Evolutionary conservation across 257 asterid genomes (phyloP).

Genomic region (Penstemon eatonii): DNA sequence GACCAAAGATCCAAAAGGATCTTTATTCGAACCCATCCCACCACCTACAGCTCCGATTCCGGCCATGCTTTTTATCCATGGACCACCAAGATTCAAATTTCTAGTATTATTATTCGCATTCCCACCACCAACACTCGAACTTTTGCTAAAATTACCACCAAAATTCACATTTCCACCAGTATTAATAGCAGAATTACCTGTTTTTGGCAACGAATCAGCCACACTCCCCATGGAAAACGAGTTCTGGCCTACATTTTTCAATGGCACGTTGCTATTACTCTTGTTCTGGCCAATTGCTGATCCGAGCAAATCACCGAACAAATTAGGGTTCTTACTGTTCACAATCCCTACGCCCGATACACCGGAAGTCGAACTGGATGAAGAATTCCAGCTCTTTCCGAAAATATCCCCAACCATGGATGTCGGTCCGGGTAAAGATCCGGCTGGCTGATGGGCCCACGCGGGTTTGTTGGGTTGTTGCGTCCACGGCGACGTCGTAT

Average conservation of each 20-base stretch:
- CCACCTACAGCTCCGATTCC: constrained; percentile 50
- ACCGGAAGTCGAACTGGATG: constrained; percentile 40
- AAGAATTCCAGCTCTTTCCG: constrained; percentile 86
- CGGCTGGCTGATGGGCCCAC: constrained; percentile 85
- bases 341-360: constrained; percentile 46
- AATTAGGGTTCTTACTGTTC: constrained; percentile 70
- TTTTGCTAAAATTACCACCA: constrained; percentile 27
- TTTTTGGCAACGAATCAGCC: constrained; percentile 73
- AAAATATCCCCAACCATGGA: constrained; percentile 92
- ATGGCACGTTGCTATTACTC: constrained; percentile 56
- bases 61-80: constrained; percentile 54
- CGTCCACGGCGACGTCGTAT: constrained; percentile 52
- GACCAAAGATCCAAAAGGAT: constrained; percentile 79
- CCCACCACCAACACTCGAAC: constrained; percentile 35
- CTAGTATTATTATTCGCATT: constrained; percentile 44
- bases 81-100: constrained; percentile 51
- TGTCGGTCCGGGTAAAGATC: constrained; percentile 57
- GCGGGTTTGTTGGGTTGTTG: constrained; percentile 52
- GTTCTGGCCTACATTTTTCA: constrained; percentile 54
- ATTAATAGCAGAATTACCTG: constrained; percentile 37
- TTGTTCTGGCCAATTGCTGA: constrained; percentile 67
- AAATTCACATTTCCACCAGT: constrained; percentile 43
- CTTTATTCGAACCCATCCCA: constrained; percentile 55
- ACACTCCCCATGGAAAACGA: constrained; percentile 63
- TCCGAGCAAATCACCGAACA: constrained; percentile 86